phyloP scores from a whole-genome alignment of 768 basidiomycete species.

The Lactarius psammicola region DNA sequence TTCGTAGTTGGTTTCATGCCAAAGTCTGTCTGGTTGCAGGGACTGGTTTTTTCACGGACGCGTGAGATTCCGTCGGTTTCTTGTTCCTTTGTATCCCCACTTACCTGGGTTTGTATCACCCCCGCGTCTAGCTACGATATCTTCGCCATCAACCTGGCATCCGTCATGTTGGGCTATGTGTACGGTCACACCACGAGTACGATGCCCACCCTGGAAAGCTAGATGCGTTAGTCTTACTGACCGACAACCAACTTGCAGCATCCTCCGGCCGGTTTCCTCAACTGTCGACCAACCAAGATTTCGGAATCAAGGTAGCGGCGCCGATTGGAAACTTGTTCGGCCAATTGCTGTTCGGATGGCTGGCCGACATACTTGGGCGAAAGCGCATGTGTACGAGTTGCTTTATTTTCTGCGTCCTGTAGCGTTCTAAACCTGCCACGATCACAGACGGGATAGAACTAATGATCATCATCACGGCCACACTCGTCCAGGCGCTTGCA shows the following conservation, averaged over 20 bases:
- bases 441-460: conserved; percentile 63
- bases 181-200: conserved; percentile 47
- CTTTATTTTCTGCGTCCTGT: conserved; percentile 33
- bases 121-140: conserved; percentile 62
- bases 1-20: conserved; percentile 47
- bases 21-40: conserved; percentile 53
- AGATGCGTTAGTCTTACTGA: not conserved
- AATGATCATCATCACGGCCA: conserved; percentile 77
- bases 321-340: conserved; percentile 43
- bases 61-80: conserved; percentile 41
- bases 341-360: conserved; percentile 45
- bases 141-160: conserved; percentile 85
- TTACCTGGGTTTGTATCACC: not conserved
- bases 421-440: not conserved
- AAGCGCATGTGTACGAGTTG: conserved; percentile 56
- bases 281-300: conserved; percentile 26
- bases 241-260: not conserved
- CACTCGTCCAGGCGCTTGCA: conserved; percentile 78
- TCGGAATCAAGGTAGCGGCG: conserved; percentile 45
- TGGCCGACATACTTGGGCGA: conserved; percentile 44
- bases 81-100: not conserved
- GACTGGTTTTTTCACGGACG: conserved; percentile 90
- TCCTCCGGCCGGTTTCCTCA: not conserved
- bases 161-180: conserved; percentile 79
- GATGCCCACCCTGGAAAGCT: not conserved